These are phyloP conservation scores for Neonectria sp. DNA, from an alignment of 2,329 filamentous ascomycete genomes.

Conservation along the genomic window DNA sequence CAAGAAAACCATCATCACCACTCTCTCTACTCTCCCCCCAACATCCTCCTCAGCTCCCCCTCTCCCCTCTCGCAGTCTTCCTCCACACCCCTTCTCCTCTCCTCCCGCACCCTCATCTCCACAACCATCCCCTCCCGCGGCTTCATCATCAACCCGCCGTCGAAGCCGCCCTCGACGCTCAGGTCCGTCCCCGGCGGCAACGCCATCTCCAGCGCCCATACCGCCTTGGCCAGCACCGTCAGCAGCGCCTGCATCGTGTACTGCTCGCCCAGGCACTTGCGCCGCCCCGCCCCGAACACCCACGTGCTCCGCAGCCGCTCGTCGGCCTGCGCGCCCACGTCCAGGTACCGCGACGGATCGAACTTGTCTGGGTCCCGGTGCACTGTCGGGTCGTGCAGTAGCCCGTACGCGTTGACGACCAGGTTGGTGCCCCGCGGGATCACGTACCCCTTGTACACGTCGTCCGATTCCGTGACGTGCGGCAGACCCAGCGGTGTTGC, in stretches of 20 bases:
- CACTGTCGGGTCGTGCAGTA: constrained; percentile 42
- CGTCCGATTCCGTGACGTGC: constrained; percentile 64
- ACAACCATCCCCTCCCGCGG: constrained; percentile 29
- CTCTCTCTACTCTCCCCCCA: constrained; percentile 6
- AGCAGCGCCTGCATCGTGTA: constrained; percentile 63
- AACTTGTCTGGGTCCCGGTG: constrained; percentile 47
- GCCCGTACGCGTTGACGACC: constrained; percentile 52
- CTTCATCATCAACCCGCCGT: constrained; percentile 41
- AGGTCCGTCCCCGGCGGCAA: constrained; percentile 43
- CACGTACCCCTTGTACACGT: constrained; percentile 63
- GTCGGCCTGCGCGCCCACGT: constrained; percentile 26
- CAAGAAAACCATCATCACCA: not conserved
- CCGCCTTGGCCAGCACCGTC: constrained; percentile 55
- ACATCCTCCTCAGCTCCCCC: constrained; percentile 22
- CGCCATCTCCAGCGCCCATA: constrained; percentile 64
- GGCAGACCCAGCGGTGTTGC: constrained; percentile 60
- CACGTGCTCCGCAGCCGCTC: constrained; percentile 50
- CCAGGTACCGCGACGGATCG: constrained; percentile 47
- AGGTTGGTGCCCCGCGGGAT: constrained; percentile 65
- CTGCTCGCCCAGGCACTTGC: constrained; percentile 64
- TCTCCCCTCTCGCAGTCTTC: constrained; percentile 30
- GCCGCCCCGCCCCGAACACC: constrained; percentile 63
- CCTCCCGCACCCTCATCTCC: constrained; percentile 23
- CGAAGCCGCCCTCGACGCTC: constrained; percentile 45
- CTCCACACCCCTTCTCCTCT: constrained; percentile 11